phyloP scores from a whole-genome alignment of 1,139 yeast species.

The Hanseniaspora uvarum region DNA sequence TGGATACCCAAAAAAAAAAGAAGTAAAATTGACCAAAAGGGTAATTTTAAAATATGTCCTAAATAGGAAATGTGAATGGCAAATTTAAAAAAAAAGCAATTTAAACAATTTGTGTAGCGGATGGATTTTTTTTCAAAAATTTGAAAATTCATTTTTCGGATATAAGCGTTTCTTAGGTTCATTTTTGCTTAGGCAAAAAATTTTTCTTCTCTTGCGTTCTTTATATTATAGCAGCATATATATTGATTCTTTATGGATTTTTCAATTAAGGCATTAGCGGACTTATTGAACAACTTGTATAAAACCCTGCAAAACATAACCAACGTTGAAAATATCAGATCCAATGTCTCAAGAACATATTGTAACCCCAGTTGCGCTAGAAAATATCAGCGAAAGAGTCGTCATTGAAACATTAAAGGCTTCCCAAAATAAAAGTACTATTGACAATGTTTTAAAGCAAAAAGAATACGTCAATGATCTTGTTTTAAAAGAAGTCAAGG shows the following conservation, averaged over 20 bases:
- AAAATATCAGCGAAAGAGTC: constrained; percentile 61
- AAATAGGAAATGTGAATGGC: not conserved
- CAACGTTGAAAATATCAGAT: not conserved
- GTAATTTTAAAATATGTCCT: not conserved
- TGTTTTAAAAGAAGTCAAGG: constrained; percentile 55
- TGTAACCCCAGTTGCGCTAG: constrained; percentile 61
- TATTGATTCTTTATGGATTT: no score
- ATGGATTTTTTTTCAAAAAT: not conserved
- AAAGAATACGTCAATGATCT: constrained; percentile 70
- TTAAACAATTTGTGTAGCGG: not conserved
- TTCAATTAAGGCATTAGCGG: no score
- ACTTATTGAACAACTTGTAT: no score
- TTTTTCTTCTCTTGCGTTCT: no score
- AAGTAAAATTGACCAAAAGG: not conserved
- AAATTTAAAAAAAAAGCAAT: not conserved
- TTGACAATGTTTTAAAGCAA: constrained; percentile 67
- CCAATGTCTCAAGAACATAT: constrained; percentile 11
- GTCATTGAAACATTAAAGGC: constrained; percentile 62
- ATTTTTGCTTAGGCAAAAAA: no score
- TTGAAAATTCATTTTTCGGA: not conserved
- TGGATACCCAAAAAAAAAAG: not conserved
- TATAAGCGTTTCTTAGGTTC: not conserved
- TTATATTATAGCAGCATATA: no score
- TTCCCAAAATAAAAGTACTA: constrained; percentile 55
- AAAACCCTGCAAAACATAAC: not conserved